Evolutionary conservation across 2,329 filamentous ascomycete genomes (phyloP).

Genomic region (Catunica adiposa): DNA sequence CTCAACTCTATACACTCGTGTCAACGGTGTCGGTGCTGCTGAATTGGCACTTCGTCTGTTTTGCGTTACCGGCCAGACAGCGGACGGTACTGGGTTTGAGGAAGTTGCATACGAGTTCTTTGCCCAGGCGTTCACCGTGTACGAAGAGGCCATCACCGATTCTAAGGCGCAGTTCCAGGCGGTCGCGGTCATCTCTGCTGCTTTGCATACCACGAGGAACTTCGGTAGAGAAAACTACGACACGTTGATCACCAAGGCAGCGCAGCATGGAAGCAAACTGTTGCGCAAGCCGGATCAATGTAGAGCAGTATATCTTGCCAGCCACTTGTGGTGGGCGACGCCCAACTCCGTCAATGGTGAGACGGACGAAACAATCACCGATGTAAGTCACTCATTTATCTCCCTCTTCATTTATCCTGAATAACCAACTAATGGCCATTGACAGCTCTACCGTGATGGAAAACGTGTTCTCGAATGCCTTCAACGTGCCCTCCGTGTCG

Average conservation of each 20-base stretch:
- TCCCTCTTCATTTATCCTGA: no score
- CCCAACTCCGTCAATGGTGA: conserved; percentile 63
- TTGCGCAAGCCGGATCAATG: conserved; percentile 97
- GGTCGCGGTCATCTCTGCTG: conserved; percentile 82
- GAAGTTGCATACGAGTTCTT: conserved; percentile 98
- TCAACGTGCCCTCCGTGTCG: conserved; percentile 84
- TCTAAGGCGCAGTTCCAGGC: conserved; percentile 96
- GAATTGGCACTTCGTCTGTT: conserved; percentile 84
- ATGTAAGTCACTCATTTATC: conserved; percentile 36
- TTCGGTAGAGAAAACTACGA: conserved; percentile 98
- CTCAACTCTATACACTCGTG: conserved; percentile 72
- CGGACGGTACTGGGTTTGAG: conserved; percentile 80
- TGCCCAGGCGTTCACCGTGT: conserved; percentile 93
- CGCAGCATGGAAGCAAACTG: conserved; percentile 88
- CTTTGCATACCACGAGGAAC: conserved; percentile 71
- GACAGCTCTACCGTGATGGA: conserved; percentile 86
- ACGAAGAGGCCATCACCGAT: conserved; percentile 90
- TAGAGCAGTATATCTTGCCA: conserved; percentile 86
- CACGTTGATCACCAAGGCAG: conserved; percentile 93
- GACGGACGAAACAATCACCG: conserved; percentile 49
- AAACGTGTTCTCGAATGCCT: conserved; percentile 94
- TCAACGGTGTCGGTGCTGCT: conserved; percentile 59
- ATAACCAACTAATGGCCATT: background rate
- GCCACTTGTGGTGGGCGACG: conserved; percentile 94
- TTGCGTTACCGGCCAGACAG: conserved; percentile 79